phyloP scores from a whole-genome alignment of 1,139 yeast genomes.

The Saccharomyces hybrid region DNA sequence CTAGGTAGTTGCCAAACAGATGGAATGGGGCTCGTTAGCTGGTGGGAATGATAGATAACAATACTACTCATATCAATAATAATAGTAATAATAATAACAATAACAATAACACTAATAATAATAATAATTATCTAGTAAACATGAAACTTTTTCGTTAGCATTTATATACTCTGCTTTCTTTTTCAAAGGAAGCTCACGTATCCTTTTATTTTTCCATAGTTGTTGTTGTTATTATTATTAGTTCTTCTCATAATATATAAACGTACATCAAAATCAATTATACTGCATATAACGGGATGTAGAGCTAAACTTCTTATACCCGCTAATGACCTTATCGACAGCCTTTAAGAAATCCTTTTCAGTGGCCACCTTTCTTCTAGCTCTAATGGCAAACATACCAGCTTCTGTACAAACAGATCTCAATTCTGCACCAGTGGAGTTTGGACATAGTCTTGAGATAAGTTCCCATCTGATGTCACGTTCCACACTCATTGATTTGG shows the following conservation, averaged over 20 bases:
- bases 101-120: not conserved
- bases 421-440: constrained; percentile 96
- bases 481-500: constrained; percentile 95
- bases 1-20: constrained; percentile 90
- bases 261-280: constrained; percentile 38
- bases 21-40: constrained; percentile 90
- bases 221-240: not conserved
- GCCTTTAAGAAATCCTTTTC: constrained; percentile 96
- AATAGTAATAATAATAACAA: not conserved
- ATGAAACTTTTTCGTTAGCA: not conserved
- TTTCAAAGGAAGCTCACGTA: not conserved
- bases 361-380: constrained; percentile 94
- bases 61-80: not conserved
- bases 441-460: constrained; percentile 93
- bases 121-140: not conserved
- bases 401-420: constrained; percentile 96
- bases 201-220: not conserved
- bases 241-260: not conserved
- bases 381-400: constrained; percentile 98
- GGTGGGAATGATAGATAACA: constrained; percentile 67
- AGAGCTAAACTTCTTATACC: constrained; percentile 93
- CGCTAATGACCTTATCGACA: constrained; percentile 96
- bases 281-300: constrained; percentile 98
- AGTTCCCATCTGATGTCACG: constrained; percentile 97
- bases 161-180: not conserved